Evolutionary conservation across 768 basidiomycete genomes (phyloP).

Genomic region (Lentinula guzmanii): DNA sequence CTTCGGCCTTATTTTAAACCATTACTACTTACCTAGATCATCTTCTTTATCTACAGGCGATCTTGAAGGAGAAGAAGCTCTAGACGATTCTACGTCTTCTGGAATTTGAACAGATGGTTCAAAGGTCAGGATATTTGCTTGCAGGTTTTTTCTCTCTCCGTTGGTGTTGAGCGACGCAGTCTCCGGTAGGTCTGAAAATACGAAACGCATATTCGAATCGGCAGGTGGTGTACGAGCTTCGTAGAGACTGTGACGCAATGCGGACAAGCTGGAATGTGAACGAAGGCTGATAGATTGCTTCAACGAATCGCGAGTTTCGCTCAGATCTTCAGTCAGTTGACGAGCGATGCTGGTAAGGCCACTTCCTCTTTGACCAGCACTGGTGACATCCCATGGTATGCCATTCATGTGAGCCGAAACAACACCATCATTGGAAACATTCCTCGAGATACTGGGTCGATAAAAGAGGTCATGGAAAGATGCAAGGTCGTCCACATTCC

Average conservation of each 20-base stretch:
- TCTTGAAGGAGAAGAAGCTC: constrained; percentile 32
- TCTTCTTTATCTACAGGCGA: constrained; percentile 27
- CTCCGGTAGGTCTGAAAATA: constrained; percentile 10
- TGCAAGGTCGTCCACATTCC: constrained; percentile 62
- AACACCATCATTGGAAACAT: constrained; percentile 16
- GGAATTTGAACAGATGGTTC: constrained; percentile 36
- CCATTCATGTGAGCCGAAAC: constrained; percentile 19
- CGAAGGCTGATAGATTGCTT: constrained; percentile 9
- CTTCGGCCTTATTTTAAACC: background rate
- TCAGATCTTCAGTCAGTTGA: constrained; percentile 46
- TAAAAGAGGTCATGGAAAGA: constrained; percentile 73
- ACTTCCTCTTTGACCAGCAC: constrained; percentile 30
- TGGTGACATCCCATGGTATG: constrained; percentile 28
- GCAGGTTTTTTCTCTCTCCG: constrained; percentile 11
- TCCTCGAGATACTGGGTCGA: constrained; percentile 30
- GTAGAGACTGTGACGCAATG: constrained; percentile 25
- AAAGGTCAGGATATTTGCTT: constrained; percentile 28
- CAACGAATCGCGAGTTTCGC: constrained; percentile 25
- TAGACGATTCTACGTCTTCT: constrained; percentile 42
- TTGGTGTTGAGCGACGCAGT: constrained; percentile 16
- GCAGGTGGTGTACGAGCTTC: constrained; percentile 26
- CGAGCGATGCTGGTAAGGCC: constrained; percentile 43
- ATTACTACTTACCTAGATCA: constrained; percentile 29
- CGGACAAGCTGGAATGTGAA: constrained; percentile 11
- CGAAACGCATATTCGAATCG: constrained; percentile 11